A percentile compares a stretch with the other conserved stretches of the same genome.
Conservation (phyloP, 768 basidiomycete genomes). For the Leccinum olivaceopallidum region DNA sequence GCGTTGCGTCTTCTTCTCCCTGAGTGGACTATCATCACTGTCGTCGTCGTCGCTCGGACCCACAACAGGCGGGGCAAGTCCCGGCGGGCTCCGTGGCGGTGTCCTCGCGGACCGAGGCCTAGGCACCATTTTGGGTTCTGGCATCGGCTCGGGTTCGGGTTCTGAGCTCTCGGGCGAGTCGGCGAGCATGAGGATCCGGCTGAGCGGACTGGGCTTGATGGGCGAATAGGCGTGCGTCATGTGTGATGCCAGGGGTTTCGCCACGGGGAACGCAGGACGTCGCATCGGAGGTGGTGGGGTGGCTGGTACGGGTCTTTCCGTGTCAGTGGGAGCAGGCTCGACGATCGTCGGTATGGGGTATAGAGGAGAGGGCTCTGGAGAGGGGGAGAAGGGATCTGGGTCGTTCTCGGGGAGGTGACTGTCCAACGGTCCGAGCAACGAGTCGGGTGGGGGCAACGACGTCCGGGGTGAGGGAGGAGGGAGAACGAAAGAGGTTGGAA, state of each 20-base stretch:
- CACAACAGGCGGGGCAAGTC: slow-evolving; percentile 6
- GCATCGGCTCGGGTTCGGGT: slow-evolving; percentile 25
- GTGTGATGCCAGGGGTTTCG: slow-evolving; percentile 65
- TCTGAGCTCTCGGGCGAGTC: slow-evolving; percentile 50
- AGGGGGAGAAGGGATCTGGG: not conserved
- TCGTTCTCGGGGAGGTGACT: slow-evolving; percentile 20
- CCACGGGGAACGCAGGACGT: slow-evolving; percentile 59
- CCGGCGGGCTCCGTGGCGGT: slow-evolving; percentile 19
- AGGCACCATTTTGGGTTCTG: slow-evolving; percentile 18
- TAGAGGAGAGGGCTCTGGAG: slow-evolving; percentile 6
- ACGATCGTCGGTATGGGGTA: slow-evolving; percentile 22
- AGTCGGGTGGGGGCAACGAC: slow-evolving; percentile 49
- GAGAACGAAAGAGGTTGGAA: slow-evolving; percentile 72
- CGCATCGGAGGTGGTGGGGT: not conserved
- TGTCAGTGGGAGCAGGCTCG: slow-evolving; percentile 17
- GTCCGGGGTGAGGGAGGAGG: slow-evolving; percentile 77
- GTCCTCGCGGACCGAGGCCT: slow-evolving; percentile 15
- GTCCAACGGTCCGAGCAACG: slow-evolving; percentile 32
- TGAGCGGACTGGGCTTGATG: slow-evolving; percentile 76
- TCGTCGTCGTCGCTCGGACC: slow-evolving; percentile 38
- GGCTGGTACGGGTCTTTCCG: slow-evolving; percentile 5
- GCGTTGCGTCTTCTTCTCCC: slow-evolving; percentile 47
- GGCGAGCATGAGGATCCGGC: slow-evolving; percentile 72
- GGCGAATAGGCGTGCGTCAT: slow-evolving; percentile 86
- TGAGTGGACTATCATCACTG: slow-evolving; percentile 54